Conservation (phyloP, 1,284 basidiomycete genomes). For the Moniliella sp. region DNA sequence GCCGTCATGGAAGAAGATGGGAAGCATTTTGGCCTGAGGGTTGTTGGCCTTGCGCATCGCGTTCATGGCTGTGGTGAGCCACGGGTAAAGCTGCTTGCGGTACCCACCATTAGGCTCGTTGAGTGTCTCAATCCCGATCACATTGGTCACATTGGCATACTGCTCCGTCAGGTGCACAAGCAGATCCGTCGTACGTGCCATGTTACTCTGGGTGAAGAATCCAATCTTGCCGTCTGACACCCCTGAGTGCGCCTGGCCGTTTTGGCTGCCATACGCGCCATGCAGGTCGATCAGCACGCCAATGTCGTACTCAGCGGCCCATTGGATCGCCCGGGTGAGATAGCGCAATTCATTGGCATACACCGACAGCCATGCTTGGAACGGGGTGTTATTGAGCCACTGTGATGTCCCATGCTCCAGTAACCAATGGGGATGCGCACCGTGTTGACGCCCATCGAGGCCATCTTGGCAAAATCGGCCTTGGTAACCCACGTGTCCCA, state of each 20-base stretch:
- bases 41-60: constrained; percentile 42
- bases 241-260: constrained; percentile 50
- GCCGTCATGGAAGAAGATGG: constrained; percentile 54
- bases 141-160: constrained; percentile 46
- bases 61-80: constrained; percentile 37
- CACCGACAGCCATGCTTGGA: constrained; percentile 41
- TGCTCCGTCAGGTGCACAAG: constrained; percentile 44
- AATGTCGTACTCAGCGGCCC: constrained; percentile 45
- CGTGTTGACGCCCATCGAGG: constrained; percentile 32
- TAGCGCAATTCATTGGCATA: constrained; percentile 29
- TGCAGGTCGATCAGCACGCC: constrained; percentile 58
- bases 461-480: constrained; percentile 34
- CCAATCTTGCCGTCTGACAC: constrained; percentile 45
- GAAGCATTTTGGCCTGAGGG: constrained; percentile 40
- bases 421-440: constrained; percentile 34
- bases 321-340: constrained; percentile 46
- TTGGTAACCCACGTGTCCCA: constrained; percentile 40
- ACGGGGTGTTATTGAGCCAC: constrained; percentile 59
- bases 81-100: constrained; percentile 18
- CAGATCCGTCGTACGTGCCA: constrained; percentile 44
- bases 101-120: constrained; percentile 44
- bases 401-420: constrained; percentile 46
- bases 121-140: constrained; percentile 51
- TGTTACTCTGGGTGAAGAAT: constrained; percentile 38
- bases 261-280: constrained; percentile 48